These are phyloP conservation scores for Calcarisporium arbuscula DNA, from an alignment of 2,329 filamentous ascomycete species.

Conservation along the genomic window DNA sequence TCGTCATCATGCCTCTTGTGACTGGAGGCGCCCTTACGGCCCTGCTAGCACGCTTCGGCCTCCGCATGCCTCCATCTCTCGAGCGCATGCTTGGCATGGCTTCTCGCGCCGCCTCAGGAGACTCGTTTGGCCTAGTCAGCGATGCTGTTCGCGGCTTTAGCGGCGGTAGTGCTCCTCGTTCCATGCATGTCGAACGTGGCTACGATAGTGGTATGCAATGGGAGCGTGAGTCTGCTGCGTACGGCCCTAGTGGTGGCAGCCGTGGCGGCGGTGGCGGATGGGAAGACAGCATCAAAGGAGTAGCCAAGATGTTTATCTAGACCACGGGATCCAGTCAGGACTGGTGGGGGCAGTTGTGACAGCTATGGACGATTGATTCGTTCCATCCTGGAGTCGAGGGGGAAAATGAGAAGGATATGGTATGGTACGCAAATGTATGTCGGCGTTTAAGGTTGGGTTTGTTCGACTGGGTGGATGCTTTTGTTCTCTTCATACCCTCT, in stretches of 20 bases:
- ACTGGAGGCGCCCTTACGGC: conserved; percentile 76
- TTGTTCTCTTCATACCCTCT: too few species aligned
- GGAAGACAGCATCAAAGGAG: conserved; percentile 27
- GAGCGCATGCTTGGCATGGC: conserved; percentile 53
- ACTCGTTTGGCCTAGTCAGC: conserved; percentile 42
- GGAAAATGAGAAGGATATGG: too few species aligned
- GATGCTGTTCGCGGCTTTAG: conserved; percentile 43
- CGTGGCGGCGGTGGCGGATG: conserved; percentile 22
- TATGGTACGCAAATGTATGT: too few species aligned
- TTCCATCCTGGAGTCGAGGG: too few species aligned
- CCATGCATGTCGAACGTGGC: conserved; percentile 25
- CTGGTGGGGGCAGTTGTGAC: too few species aligned
- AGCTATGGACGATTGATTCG: too few species aligned
- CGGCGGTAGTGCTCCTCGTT: conserved; percentile 11
- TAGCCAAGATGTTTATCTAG: conserved; percentile 39
- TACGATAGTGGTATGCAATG: conserved; percentile 29
- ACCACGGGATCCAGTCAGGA: too few species aligned
- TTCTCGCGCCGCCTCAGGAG: conserved; percentile 40
- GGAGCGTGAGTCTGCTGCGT: conserved; percentile 26
- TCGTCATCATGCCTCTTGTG: conserved; percentile 81
- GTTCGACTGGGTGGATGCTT: too few species aligned
- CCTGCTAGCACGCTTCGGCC: conserved; percentile 70
- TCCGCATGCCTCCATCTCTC: conserved; percentile 63
- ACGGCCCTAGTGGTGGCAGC: conserved; percentile 14
- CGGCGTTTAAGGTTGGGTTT: too few species aligned